Conservation (phyloP, 306 rosid genomes). For the Luffa acutangula region DNA sequence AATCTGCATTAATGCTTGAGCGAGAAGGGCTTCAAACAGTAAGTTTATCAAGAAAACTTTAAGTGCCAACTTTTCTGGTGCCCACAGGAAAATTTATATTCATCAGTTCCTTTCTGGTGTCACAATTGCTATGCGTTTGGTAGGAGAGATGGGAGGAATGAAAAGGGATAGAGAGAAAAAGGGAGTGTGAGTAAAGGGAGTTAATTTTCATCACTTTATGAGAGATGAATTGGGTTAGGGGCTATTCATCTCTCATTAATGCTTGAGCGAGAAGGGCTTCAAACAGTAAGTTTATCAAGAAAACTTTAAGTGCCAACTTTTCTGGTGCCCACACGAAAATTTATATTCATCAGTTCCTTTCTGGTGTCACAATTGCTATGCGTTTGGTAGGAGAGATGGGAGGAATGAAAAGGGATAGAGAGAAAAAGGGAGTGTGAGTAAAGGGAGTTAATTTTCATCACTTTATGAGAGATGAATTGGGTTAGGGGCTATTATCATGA, state of each 20-base stretch:
- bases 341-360: background rate
- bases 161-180: background rate
- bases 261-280: slow-evolving; percentile 96
- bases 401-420: background rate
- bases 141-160: background rate
- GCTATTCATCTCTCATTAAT: too few species aligned
- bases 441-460: background rate
- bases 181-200: background rate
- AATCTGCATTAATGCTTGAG: slow-evolving; percentile 85
- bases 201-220: too few species aligned
- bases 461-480: background rate
- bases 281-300: slow-evolving; percentile 50
- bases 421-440: too few species aligned
- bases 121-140: background rate
- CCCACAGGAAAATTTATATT: background rate
- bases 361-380: background rate
- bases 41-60: slow-evolving; percentile 19
- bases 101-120: background rate
- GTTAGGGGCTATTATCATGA: slow-evolving; percentile 6
- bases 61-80: background rate
- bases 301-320: background rate
- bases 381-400: background rate
- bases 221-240: too few species aligned
- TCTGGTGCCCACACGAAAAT: background rate
- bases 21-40: slow-evolving; percentile 93